Evolutionary conservation across 352 stramenopile species (phyloP), one percentile per base, ranked within the genome.

Genomic region (Plasmopara halstedii): DNA sequence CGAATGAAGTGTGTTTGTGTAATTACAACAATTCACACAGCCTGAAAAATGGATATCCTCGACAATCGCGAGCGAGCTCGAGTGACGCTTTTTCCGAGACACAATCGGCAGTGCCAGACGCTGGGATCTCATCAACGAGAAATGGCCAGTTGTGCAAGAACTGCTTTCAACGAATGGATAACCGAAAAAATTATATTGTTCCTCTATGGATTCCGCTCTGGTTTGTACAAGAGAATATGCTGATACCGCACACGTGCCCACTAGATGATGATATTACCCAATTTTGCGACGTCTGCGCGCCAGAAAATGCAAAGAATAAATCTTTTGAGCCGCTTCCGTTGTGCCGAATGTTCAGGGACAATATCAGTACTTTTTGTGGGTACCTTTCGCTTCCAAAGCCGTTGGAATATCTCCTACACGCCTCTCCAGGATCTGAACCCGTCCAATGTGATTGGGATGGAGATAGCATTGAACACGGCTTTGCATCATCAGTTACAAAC

Each of bases 151-250:
- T 85, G 20, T 88, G 77, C 51, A 85, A 83, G 35, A 73, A 84
- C 55, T 88, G 77, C 34, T 45, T 73, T 2, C 70, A 81, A 33
- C 68, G 74, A 4, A 56, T 75, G 38, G 59, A 78, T 44, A 67
- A 72, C 21, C 60, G 78, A 9, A 83, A 85, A 42, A 82, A 79
- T 20, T 87, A 87, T 42, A 66, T 82, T 2, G 69, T 89, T 6
- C 78, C 78, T 20, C 59, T 89, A 14, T 89, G 78, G 78, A 89
- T 87, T 34, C 78, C 78, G 22, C 56, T 89, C n/a, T 87, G 74
- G 40, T 89, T 89, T 38, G 78, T 89, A 17, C 73, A 89, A 49
- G 78, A 89, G 42, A 56, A 71, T n/a, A 87, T 87, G 78, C 69
- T 87, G 50, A 58, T 77, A 10, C 56, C 72, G 9, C 78, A 89